A percentile compares a stretch with the other conserved stretches of the same genome.
phyloP scores from a whole-genome alignment of 2,329 filamentous ascomycete genomes.

The Xylaria arbuscula region DNA sequence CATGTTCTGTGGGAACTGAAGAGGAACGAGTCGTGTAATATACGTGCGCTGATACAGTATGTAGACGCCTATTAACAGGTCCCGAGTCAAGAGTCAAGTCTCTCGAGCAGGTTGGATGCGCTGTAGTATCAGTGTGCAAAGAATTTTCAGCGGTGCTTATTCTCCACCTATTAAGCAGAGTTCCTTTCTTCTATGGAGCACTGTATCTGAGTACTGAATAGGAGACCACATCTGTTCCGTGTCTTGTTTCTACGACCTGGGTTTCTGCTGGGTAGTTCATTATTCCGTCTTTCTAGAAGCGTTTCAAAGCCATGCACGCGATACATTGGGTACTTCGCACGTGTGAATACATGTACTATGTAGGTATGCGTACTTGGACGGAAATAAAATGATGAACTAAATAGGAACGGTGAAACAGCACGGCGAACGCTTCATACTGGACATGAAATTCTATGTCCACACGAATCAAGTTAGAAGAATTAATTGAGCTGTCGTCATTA shows the following conservation, averaged over 20 bases:
- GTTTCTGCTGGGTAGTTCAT: background rate
- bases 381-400: background rate
- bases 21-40: too few species aligned
- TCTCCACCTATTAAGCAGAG: background rate
- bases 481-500: slow-evolving; percentile 23
- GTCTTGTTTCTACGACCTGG: background rate
- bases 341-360: too few species aligned
- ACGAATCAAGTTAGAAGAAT: background rate
- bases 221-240: background rate
- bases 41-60: background rate
- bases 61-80: background rate
- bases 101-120: background rate
- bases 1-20: slow-evolving; percentile 15
- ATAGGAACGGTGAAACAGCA: background rate
- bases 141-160: slow-evolving; percentile 17
- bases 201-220: too few species aligned
- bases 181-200: background rate
- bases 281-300: slow-evolving; percentile 17
- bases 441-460: background rate
- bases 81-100: slow-evolving; percentile 15
- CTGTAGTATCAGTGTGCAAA: background rate
- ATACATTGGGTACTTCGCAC: background rate
- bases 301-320: background rate
- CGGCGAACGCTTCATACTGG: too few species aligned
- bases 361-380: background rate